phyloP scores from a whole-genome alignment of 306 rosid genomes.

The Echinosophora koreensis region DNA sequence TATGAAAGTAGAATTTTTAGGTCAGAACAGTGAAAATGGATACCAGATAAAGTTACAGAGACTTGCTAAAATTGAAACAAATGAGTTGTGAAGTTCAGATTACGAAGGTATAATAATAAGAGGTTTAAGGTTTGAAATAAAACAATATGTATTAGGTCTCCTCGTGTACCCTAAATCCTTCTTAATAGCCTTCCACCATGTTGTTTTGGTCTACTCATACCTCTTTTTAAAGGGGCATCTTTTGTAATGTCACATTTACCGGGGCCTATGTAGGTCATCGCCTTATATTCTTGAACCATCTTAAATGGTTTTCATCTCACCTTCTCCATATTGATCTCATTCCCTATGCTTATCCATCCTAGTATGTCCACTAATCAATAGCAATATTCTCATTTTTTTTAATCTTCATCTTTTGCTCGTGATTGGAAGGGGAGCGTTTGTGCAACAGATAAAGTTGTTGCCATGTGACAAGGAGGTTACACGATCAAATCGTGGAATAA shows the following conservation, averaged over 20 bases:
- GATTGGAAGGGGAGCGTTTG: not conserved
- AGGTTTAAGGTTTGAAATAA: constrained; percentile 20
- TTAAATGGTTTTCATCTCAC: not conserved
- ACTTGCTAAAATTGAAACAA: constrained; percentile 1
- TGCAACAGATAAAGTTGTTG: no score
- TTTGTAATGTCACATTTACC: constrained; percentile 2
- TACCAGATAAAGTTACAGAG: no score
- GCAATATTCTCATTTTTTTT: not conserved
- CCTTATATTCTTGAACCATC: not conserved
- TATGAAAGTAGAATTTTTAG: not conserved
- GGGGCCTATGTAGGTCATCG: not conserved
- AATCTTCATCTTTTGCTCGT: not conserved
- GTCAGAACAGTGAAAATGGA: not conserved
- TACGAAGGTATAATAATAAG: constrained; percentile 18
- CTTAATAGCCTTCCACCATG: not conserved
- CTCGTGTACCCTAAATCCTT: not conserved
- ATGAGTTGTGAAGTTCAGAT: constrained; percentile 11
- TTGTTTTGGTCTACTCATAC: not conserved
- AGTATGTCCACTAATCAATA: not conserved
- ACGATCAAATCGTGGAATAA: no score
- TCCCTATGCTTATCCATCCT: no score
- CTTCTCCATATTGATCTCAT: not conserved
- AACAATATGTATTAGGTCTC: constrained; percentile 9
- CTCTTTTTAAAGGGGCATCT: not conserved
- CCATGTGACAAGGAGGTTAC: no score